Conservation (phyloP, 352 stramenopile genomes). For the Ochromonadaceae sp. region DNA sequence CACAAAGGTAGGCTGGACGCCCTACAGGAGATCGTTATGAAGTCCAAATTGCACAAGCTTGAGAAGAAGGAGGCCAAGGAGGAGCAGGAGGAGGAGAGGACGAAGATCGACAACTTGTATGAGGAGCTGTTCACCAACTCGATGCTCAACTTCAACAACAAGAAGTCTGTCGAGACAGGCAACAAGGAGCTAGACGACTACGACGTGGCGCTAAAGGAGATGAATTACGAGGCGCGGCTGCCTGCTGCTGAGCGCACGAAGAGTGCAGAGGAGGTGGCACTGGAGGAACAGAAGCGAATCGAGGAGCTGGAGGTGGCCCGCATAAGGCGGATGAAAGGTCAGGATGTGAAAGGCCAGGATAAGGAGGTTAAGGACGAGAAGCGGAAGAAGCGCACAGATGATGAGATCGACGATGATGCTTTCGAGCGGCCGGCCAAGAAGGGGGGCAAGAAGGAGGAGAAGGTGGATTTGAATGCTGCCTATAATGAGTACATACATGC, state of each 20-base stretch:
- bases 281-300: constrained; percentile 71
- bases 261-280: constrained; percentile 78
- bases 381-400: constrained; percentile 33
- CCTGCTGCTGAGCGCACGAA: constrained; percentile 79
- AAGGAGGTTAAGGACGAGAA: constrained; percentile 35
- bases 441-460: background rate
- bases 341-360: constrained; percentile 29
- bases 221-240: constrained; percentile 63
- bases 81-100: constrained; percentile 51
- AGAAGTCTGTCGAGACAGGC: background rate
- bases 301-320: constrained; percentile 74
- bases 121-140: constrained; percentile 38
- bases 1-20: constrained; percentile 26
- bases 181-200: constrained; percentile 37
- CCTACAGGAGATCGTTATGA: constrained; percentile 74
- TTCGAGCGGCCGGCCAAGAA: background rate
- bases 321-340: constrained; percentile 80
- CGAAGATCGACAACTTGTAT: constrained; percentile 49
- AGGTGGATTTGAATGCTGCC: constrained; percentile 36
- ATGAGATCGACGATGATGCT: constrained; percentile 34
- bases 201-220: constrained; percentile 27
- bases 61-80: constrained; percentile 64
- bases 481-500: no score
- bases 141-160: background rate
- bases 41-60: constrained; percentile 67